Evolutionary conservation across 2,329 filamentous ascomycete species (phyloP), one percentile per base, ranked within the genome.

Genomic region (Arthrobotrys iridis): DNA sequence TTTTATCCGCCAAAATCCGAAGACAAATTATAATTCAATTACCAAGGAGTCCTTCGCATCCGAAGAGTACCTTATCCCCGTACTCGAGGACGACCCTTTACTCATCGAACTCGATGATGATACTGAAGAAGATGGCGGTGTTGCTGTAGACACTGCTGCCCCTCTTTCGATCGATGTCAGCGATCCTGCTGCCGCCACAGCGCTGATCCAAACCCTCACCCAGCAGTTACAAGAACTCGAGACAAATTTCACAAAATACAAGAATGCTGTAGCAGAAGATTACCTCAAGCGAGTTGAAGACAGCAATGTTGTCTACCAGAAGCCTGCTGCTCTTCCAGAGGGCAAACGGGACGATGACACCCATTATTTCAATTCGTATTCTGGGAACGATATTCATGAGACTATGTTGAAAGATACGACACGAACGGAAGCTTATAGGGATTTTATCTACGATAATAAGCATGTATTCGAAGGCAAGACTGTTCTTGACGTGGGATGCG

Each of bases 391-490:
- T 68, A 97, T 98, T 66, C 93, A 98, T 82, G 93, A 97, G 81
- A 93, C 91, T 5, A 98, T 98, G 93, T 87, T 98, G 77, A 96
- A 97, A 82, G 93, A 98, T 80, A 86, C 88, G 0, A 86, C 97
- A 41, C 90, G 93, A 59, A 98, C 93, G 8, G 91, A 97, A 79
- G 90, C 92, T 2, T 98, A 98, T 83, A 89, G 93, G 48, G 93
- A 98, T 83, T 97, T 97, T 81, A 93, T 97, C 80, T 97, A 97
- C 83, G 88, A 89, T 78, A 93, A 97, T 84, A 95, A 96, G 82
- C 85, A 92, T 78, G 84, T 97, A 2, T 97, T 97, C 83, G 88
- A 89, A 30, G 91, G 89, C 79, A 97, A 96, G 83, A 88, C 76
- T 7, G 91, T 97, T 10, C 87, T 98, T 4, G 93, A 98, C 80